A percentile compares a stretch with the other conserved stretches of the same genome.
phyloP scores from a whole-genome alignment of 2,329 filamentous ascomycete genomes.

The Myriosclerotinia duriaeana region DNA sequence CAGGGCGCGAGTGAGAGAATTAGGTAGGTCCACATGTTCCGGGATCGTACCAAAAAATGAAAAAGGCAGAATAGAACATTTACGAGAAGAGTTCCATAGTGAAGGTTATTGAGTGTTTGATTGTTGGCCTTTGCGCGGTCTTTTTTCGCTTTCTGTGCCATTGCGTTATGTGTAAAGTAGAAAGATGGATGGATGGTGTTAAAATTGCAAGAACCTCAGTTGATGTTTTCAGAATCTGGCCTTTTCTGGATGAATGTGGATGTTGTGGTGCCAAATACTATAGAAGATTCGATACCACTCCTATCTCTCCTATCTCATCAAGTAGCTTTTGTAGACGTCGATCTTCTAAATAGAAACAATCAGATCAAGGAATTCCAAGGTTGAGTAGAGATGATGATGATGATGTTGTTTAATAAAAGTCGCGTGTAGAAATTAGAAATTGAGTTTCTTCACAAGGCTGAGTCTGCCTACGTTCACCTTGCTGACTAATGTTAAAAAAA shows the following conservation, averaged over 20 bases:
- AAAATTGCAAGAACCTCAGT: constrained; percentile 5
- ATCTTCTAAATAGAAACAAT: neutral
- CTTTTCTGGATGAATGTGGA: neutral
- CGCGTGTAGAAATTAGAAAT: neutral
- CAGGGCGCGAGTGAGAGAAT: constrained; percentile 73
- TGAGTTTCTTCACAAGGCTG: constrained; percentile 21
- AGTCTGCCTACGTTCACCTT: neutral
- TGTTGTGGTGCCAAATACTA: neutral
- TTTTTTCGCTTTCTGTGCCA: constrained; percentile 43
- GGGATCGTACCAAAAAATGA: constrained; percentile 61
- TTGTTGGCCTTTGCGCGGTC: constrained; percentile 75
- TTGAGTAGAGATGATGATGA: neutral
- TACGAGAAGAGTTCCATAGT: constrained; percentile 69
- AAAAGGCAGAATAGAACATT: constrained; percentile 74
- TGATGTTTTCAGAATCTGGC: constrained; percentile 4
- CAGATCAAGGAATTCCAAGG: neutral
- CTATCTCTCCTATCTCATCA: too few relatives aligned
- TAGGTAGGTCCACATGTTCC: constrained; percentile 66
- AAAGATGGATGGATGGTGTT: neutral
- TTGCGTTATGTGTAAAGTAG: constrained; percentile 19
- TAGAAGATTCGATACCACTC: neutral
- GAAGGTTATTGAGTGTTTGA: constrained; percentile 74
- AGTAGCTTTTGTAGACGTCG: neutral
- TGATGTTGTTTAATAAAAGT: neutral
- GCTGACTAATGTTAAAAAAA: constrained; percentile 14